Conservation (phyloP, 1,284 basidiomycete species). For the Apiotrichum mycotoxinovorans region DNA sequence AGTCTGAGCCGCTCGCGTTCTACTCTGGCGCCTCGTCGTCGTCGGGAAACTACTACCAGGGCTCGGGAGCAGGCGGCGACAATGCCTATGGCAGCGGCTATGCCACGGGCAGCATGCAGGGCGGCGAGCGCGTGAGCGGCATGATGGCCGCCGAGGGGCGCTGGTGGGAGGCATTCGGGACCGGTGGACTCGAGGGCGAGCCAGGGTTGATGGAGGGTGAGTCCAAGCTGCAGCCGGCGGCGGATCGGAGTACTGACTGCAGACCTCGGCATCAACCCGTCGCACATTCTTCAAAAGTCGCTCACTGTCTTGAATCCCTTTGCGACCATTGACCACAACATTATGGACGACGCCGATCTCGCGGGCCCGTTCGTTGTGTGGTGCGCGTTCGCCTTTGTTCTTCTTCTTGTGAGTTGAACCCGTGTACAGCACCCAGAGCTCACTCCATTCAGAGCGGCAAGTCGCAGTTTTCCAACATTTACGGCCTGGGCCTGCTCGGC, state of each 20-base stretch:
- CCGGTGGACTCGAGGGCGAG: slow-evolving; percentile 91
- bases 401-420: slow-evolving; percentile 70
- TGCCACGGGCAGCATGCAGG: slow-evolving; percentile 25
- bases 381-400: slow-evolving; percentile 83
- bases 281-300: slow-evolving; percentile 90
- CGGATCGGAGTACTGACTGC: background rate
- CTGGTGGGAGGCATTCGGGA: slow-evolving; percentile 95
- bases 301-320: slow-evolving; percentile 94
- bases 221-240: slow-evolving; percentile 15
- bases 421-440: background rate
- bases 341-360: slow-evolving; percentile 99
- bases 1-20: slow-evolving; percentile 43
- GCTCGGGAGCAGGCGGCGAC: slow-evolving; percentile 2
- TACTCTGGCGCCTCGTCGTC: slow-evolving; percentile 26
- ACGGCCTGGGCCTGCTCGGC: slow-evolving; percentile 92
- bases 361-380: slow-evolving; percentile 94
- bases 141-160: slow-evolving; percentile 66
- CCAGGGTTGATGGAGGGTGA: slow-evolving; percentile 86
- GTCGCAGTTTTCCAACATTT: slow-evolving; percentile 98
- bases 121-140: slow-evolving; percentile 53
- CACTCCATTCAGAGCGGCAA: slow-evolving; percentile 73
- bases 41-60: slow-evolving; percentile 5
- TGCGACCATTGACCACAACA: slow-evolving; percentile 78
- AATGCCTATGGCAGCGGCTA: slow-evolving; percentile 2
- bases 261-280: slow-evolving; percentile 98